Evolutionary conservation across 148 eudicot species (phyloP), one percentile per base, ranked within the genome.

Genomic region (Selenicereus undatus): DNA sequence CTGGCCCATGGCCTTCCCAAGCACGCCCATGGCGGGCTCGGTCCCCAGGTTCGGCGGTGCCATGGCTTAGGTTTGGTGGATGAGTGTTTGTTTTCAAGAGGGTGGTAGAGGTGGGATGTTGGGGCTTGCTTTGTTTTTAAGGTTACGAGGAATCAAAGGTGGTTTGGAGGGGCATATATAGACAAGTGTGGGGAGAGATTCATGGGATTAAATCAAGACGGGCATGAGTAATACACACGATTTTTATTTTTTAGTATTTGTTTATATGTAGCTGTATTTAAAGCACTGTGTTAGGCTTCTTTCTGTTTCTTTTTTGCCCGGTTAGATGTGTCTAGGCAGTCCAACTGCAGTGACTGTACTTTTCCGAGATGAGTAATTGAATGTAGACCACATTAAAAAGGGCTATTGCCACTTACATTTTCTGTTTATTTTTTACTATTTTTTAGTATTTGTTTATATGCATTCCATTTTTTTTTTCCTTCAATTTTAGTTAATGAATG

Each of bases 1-100:
- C 13, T 36, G 13, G 13, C 51, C 48, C 45, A 17, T 30, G 13
- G 58, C 65, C 52, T 84, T 84, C 39, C 36, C 68, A 5, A 76
- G 6, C 1, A 48, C 1, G 36, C 64, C 82, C 32, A 50, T 76
- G 58, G 43, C 43, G 22, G 66, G 68, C 70, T 75, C 72, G 74
- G 22, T 14, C 62, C 62, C 62, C n/a, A 56, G 62, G 62, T 76
- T 80, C 60, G 83, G 83, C 60, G 86, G 86, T 48, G 83, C 86
- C 86, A 84, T 84, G 17, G 32, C 62, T 56, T 2, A 16, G 22
- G 62, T 4, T 56, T 0, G 62, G n/a, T 20, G 22, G 62, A 56
- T 21, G 5, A 16, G 29, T 48, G 5, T 30, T 39, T 29, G 72
- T 4, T 32, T 32, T 52, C 16, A 11, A 18, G 18, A 4, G 22